These are phyloP conservation scores for Penicillium daleae DNA, from an alignment of 495 filamentous ascomycete genomes.

Conservation along the genomic window DNA sequence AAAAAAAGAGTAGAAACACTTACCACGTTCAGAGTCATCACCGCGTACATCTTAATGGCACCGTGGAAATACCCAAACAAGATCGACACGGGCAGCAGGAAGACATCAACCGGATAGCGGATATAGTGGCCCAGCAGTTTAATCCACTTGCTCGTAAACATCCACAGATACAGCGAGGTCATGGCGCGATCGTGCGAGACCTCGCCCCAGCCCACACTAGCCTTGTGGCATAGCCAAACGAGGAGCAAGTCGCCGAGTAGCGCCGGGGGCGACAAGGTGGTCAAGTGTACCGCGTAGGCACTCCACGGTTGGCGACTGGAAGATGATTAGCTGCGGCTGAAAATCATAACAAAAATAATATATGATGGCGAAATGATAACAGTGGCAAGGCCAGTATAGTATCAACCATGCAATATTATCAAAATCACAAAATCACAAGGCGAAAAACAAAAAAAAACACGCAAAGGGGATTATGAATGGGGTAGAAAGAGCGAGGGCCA, in stretches of 20 bases:
- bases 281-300: slow-evolving; percentile 74
- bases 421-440: not conserved
- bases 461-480: not conserved
- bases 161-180: slow-evolving; percentile 56
- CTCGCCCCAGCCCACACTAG: slow-evolving; percentile 49
- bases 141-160: slow-evolving; percentile 76
- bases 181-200: slow-evolving; percentile 50
- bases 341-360: not conserved
- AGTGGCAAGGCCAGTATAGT: not conserved
- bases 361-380: not conserved
- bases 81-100: slow-evolving; percentile 72
- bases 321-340: slow-evolving; percentile 35
- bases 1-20: slow-evolving; percentile 35
- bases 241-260: slow-evolving; percentile 66
- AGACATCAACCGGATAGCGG: slow-evolving; percentile 68
- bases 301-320: slow-evolving; percentile 72
- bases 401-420: not conserved
- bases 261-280: slow-evolving; percentile 72
- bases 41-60: slow-evolving; percentile 75
- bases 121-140: slow-evolving; percentile 76
- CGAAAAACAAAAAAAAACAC: not conserved
- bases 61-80: slow-evolving; percentile 80
- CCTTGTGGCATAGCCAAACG: slow-evolving; percentile 54
- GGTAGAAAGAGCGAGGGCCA: not conserved
- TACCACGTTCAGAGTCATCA: slow-evolving; percentile 71